phyloP scores from a whole-genome alignment of 1,139 yeast genomes.

The Arxiozyma bovina region DNA sequence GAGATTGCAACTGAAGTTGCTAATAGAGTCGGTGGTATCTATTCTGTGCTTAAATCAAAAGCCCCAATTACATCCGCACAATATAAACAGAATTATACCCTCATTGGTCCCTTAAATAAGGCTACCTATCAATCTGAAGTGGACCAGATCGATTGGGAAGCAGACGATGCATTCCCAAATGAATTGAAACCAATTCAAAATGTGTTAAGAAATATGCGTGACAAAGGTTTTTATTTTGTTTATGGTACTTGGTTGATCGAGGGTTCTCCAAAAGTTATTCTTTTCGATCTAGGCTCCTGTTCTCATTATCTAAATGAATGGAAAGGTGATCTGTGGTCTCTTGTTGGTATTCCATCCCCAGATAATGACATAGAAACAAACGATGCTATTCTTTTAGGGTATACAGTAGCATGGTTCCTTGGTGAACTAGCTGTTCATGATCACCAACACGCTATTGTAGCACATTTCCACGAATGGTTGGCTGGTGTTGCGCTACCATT shows the following conservation, averaged over 20 bases:
- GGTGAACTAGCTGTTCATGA: conserved; percentile 86
- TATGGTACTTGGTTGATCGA: conserved; percentile 97
- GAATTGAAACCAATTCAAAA: conserved; percentile 23
- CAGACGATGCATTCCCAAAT: conserved; percentile 44
- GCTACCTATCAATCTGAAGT: conserved; percentile 86
- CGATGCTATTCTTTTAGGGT: conserved; percentile 87
- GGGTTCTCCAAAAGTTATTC: conserved; percentile 88
- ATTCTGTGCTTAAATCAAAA: conserved; percentile 90
- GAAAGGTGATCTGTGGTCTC: conserved; percentile 88
- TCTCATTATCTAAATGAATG: conserved; percentile 65
- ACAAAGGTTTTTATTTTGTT: conserved; percentile 73
- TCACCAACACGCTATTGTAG: conserved; percentile 76
- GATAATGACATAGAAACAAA: conserved; percentile 80
- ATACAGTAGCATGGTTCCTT: conserved; percentile 91
- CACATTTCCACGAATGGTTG: conserved; percentile 97
- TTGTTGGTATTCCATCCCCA: conserved; percentile 90
- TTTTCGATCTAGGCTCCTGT: conserved; percentile 80
- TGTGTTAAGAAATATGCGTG: conserved; percentile 50
- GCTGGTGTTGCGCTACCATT: conserved; percentile 94
- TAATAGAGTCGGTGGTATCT: conserved; percentile 94
- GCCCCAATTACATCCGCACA: conserved; percentile 96
- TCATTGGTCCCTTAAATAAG: conserved; percentile 79
- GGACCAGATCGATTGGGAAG: conserved; percentile 65
- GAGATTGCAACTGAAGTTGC: conserved; percentile 98
- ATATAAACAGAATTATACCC: conserved; percentile 77